Conservation (phyloP, 345 rosid species). For the Euphorbia tirucalli region DNA sequence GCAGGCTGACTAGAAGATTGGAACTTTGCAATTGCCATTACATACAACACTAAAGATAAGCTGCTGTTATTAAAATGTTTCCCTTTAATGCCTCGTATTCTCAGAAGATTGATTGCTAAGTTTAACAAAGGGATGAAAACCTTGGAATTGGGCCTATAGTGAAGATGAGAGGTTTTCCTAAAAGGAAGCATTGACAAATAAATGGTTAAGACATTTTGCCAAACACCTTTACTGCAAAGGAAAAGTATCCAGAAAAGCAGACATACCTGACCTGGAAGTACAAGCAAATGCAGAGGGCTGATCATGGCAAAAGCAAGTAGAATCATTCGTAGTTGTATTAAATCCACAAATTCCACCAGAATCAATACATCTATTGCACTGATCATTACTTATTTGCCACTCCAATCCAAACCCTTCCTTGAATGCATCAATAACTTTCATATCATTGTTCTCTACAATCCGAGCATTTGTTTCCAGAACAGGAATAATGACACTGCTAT, state of each 20-base stretch:
- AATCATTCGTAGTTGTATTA: background rate
- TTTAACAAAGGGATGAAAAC: too few species aligned
- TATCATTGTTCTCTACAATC: conserved; percentile 3
- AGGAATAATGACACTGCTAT: conserved; percentile 15
- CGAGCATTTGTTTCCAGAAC: conserved; percentile 11
- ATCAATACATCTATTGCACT: conserved; percentile 10
- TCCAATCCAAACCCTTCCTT: conserved; percentile 22
- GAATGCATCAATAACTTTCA: background rate
- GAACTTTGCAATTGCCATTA: too few species aligned
- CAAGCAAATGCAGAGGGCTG: conserved; percentile 15
- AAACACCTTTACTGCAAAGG: background rate
- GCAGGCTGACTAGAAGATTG: too few species aligned
- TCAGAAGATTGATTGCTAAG: too few species aligned
- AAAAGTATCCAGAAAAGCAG: background rate
- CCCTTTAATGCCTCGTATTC: too few species aligned
- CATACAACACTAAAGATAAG: too few species aligned
- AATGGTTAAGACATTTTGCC: too few species aligned
- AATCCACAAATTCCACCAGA: conserved; percentile 21
- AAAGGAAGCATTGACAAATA: too few species aligned
- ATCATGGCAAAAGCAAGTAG: conserved; percentile 28
- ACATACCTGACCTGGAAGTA: conserved; percentile 18
- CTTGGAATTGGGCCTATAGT: too few species aligned
- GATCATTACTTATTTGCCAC: conserved; percentile 1
- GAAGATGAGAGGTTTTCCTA: too few species aligned
- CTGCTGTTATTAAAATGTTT: too few species aligned